phyloP scores from a whole-genome alignment of 1,284 basidiomycete genomes.

The Cutaneotrichosporon arboriforme region DNA sequence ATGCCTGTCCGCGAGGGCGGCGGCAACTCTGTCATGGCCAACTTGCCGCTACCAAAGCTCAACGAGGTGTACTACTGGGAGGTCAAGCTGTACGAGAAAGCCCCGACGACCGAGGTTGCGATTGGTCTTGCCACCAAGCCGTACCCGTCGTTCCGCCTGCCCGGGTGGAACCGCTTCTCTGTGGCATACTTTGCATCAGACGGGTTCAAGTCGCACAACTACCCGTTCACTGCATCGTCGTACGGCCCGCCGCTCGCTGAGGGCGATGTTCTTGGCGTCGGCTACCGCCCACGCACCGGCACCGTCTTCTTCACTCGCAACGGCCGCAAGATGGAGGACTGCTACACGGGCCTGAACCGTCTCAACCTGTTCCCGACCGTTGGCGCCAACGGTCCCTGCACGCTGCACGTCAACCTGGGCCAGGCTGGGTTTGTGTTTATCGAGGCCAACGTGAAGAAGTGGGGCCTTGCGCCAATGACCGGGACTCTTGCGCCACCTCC shows the following conservation, averaged over 20 bases:
- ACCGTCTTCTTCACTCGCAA: constrained; percentile 96
- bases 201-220: constrained; percentile 96
- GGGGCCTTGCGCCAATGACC: constrained; percentile 90
- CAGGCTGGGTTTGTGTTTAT: constrained; percentile 96
- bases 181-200: constrained; percentile 87
- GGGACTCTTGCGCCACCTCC: constrained; percentile 92
- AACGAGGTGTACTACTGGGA: constrained; percentile 99
- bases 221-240: constrained; percentile 81
- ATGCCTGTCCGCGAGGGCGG: constrained; percentile 52
- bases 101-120: constrained; percentile 71
- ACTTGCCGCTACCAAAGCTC: constrained; percentile 85
- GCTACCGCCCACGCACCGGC: constrained; percentile 88
- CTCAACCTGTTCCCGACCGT: constrained; percentile 93
- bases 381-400: constrained; percentile 88
- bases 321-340: constrained; percentile 89
- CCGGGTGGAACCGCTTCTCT: constrained; percentile 83
- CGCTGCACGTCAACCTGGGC: constrained; percentile 89
- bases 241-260: constrained; percentile 84
- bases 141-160: constrained; percentile 85
- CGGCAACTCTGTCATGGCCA: constrained; percentile 87
- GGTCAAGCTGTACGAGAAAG: constrained; percentile 94
- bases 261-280: constrained; percentile 88
- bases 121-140: constrained; percentile 92
- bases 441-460: constrained; percentile 97
- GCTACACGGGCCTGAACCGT: constrained; percentile 76